A percentile compares a stretch with the other conserved stretches of the same genome.
These are phyloP conservation scores for Euphrasia arctica DNA, from an alignment of 305 asterid genomes.

Conservation along the genomic window DNA sequence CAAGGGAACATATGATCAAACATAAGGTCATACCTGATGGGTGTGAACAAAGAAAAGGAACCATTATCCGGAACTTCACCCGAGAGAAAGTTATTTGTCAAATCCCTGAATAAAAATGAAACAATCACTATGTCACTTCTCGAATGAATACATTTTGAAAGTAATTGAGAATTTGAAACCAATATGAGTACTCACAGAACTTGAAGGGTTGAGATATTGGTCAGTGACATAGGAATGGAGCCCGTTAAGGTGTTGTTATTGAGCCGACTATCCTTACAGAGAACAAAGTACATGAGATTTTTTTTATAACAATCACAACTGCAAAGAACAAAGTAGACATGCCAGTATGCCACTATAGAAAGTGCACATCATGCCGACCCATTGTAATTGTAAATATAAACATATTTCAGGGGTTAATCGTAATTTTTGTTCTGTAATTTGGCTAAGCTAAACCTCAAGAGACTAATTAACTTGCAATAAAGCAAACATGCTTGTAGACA, in stretches of 20 bases:
- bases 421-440: not conserved
- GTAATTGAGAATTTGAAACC: not conserved
- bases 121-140: slow-evolving; percentile 9
- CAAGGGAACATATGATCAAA: slow-evolving; percentile 4
- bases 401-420: not conserved
- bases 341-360: not conserved
- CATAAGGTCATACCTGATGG: slow-evolving; percentile 78
- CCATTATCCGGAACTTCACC: slow-evolving; percentile 98
- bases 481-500: not conserved
- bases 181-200: slow-evolving; percentile 49
- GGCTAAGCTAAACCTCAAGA: not conserved
- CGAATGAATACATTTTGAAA: slow-evolving; percentile 23
- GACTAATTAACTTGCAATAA: no score
- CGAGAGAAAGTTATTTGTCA: slow-evolving; percentile 84
- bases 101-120: slow-evolving; percentile 56
- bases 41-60: slow-evolving; percentile 93
- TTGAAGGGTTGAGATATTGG: slow-evolving; percentile 55
- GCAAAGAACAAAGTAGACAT: not conserved
- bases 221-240: slow-evolving; percentile 52
- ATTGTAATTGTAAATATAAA: not conserved
- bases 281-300: slow-evolving; percentile 1
- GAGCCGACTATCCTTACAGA: slow-evolving; percentile 55
- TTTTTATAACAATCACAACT: not conserved
- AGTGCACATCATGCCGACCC: not conserved
- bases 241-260: slow-evolving; percentile 59